Evolutionary conservation across 176 grass and related monocot genomes (phyloP).

Genomic region (barley (Hordeum vulgare)): MorexV3_pseudomolecules_assembly NC_058519.1:628309189-628309688

Average conservation of each 20-base stretch:
- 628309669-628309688: conserved; percentile 36
- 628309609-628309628: conserved; percentile 95
- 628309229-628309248: conserved; percentile 98
- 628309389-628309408: conserved; percentile 3
- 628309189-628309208: conserved; percentile 98
- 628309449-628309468: conserved; percentile 96
- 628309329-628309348: conserved; percentile 1
- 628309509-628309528: not conserved
- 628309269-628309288: conserved; percentile 98
- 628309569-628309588: conserved; percentile 94
- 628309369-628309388: conserved; percentile 2
- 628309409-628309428: conserved; percentile 97
- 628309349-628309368: not conserved
- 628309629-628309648: conserved; percentile 39
- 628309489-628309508: not conserved
- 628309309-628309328: conserved; percentile 64
- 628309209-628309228: conserved; percentile 99
- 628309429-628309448: conserved; percentile 88
- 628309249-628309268: conserved; percentile 91
- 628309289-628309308: conserved; percentile 99
- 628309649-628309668: not conserved
- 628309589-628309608: conserved; percentile 94
- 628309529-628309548: conserved; percentile 8
- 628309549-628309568: conserved; percentile 36
- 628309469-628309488: conserved; percentile 95